Evolutionary conservation across 2,329 filamentous ascomycete genomes (phyloP), one percentile per base, ranked within the genome.

Genomic region (Botrytis tulipae): DNA sequence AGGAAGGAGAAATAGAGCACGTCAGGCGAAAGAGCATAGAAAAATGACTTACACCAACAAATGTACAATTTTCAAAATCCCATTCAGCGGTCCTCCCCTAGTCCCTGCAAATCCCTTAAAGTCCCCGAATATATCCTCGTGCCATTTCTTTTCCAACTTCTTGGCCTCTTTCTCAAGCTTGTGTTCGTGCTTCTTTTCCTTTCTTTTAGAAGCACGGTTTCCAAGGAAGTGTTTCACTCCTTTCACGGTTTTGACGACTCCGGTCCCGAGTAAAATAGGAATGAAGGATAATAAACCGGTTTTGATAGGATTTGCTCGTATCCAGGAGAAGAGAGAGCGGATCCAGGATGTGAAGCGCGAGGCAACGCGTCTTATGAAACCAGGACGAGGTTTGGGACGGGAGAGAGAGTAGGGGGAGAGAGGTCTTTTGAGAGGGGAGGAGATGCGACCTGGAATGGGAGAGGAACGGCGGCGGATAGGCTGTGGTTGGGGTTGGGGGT

Each of bases 51-150:
- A 80, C 79, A 78, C 68, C 37, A 76, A 70, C 77, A 80, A 78
- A 46, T 79, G 78, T 44, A 79, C n/a, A n/a, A 80, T 74, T 73
- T 77, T 80, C 71, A 80, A 65, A n/a, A 79, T 61, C 4, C 79
- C 79, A 65, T 79, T 76, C 32, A 80, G n/a, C 5, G 79, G 76
- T 0, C 78, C 78, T 1, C 71, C 74, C 51, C 78, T 79, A 9
- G 76, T 73, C 7, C 78, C 77, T 1, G 72, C 77, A 73, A 80
- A 79, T 1, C 78, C 78, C 1, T 69, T 71, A 40, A 80, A 80
- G 5, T 79, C 76, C 68, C 77, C 73, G 32, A 80, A 68, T 8
- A 78, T 76, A 57, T 74, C 77, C 18, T 73, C 76, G 29, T 70
- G 14, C 75, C 74, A 79, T 14, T 73, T 68, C 62, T 75, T 74